Evolutionary conservation across 2,329 filamentous ascomycete species (phyloP).

Genomic region (Huntiella moniliformis): DNA sequence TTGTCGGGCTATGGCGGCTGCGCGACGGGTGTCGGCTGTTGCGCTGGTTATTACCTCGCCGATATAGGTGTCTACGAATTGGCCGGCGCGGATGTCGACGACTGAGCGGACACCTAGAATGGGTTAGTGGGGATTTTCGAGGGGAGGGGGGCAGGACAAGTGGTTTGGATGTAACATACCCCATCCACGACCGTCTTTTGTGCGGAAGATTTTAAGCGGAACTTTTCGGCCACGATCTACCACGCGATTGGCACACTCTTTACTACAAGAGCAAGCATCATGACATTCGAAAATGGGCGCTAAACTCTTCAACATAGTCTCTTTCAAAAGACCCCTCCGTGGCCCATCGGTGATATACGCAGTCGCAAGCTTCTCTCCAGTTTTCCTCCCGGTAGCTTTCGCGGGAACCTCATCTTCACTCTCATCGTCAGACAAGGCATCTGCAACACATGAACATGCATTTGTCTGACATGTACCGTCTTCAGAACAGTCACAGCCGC

Average conservation of each 20-base stretch:
- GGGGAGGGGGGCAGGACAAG: not conserved
- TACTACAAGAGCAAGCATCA: conserved; percentile 44
- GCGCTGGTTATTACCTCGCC: conserved; percentile 47
- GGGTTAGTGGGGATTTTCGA: not conserved
- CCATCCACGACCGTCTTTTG: conserved; percentile 49
- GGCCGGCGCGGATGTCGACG: conserved; percentile 46
- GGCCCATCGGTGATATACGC: conserved; percentile 43
- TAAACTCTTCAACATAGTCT: conserved; percentile 31
- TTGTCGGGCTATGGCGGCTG: conserved; percentile 31
- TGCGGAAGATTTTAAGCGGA: conserved; percentile 60
- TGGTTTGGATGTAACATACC: conserved; percentile 26
- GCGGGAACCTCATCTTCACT: conserved; percentile 6
- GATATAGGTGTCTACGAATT: conserved; percentile 65
- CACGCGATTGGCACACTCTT: conserved; percentile 51
- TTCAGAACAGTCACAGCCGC: conserved; percentile 48
- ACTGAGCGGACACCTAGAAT: conserved; percentile 41
- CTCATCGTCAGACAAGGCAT: conserved; percentile 33
- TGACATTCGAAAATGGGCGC: conserved; percentile 69
- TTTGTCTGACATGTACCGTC: conserved; percentile 48
- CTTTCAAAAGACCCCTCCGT: conserved; percentile 33
- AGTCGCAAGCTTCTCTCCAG: conserved; percentile 23
- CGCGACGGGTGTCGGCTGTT: conserved; percentile 48
- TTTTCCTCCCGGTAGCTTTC: conserved; percentile 14
- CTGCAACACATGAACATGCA: conserved; percentile 50
- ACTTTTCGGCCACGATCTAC: conserved; percentile 56